Base-by-base conservation (phyloP, 1,284 basidiomycete species). In the Cryptococcus maquisensis region DNA sequence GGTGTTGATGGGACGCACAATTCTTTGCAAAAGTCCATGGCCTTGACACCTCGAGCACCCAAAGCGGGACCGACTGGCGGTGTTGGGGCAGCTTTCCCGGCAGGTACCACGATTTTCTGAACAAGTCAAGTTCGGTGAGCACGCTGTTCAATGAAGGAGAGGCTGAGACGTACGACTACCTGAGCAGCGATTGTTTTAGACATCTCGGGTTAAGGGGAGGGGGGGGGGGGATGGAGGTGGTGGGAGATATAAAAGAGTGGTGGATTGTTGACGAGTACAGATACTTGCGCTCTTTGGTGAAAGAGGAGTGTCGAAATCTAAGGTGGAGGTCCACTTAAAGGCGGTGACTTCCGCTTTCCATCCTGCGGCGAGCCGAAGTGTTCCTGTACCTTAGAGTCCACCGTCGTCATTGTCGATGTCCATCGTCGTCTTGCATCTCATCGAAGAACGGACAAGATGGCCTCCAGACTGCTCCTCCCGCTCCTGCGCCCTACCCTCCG, bases 11-110 rank as follows among this genome's bases (percentile, higher is more conserved):
- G 3, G 52, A 71, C 71, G 62, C 55, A 75, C 75, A 76, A 96
- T 74, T 95, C 92, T 75, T 98, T 98, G 81, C 93, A 96, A 74
- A 98, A 99, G 79, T 99, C 96, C 86, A 98, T 98, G 18, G 94
- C 95, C 79, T 98, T 98, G 63, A 99, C 93, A 68, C 96, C 96
- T 71, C 92, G 86, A 62, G 96, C 94, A 80, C 96, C 96, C 50
- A 98, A 84, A 20, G 94, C 94, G 51, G 96, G 95, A 66, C 95
- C 96, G 50, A 98, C 89, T 18, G 95, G 95, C 46, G 95, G 95
- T 52, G 92, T 91, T 20, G 95, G 94, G 23, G 92, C 87, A 36
- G 95, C 95, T 75, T 97, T 97, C 41, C 93, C 94, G 36, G 95
- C 95, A 48, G 87, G 85, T 51, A 98, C 86, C 48, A 97, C 81